Evolutionary conservation across 2,329 filamentous ascomycete species (phyloP).

Genomic region (Fusarium illudens): DNA sequence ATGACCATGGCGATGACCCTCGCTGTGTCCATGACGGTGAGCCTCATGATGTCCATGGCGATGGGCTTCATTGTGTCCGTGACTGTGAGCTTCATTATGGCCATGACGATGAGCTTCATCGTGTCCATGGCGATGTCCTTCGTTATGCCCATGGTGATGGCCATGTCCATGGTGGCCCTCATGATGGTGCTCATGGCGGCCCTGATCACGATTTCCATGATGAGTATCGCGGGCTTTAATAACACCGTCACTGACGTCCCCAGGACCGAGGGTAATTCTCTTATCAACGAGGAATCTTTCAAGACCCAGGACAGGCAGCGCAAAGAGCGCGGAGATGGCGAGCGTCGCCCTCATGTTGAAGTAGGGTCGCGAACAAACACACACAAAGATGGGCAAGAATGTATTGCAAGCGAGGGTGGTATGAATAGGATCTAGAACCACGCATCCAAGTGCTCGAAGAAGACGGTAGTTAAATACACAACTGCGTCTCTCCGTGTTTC

Average conservation of each 20-base stretch:
- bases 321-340: constrained; percentile 35
- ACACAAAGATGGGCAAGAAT: neutral
- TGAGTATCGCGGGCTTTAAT: neutral
- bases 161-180: neutral
- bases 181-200: neutral
- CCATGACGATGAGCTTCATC: neutral
- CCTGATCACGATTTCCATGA: neutral
- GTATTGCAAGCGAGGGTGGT: neutral
- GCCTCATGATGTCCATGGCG: neutral
- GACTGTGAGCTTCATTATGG: too few relatives aligned
- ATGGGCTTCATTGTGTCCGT: too few relatives aligned
- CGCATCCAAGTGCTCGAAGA: neutral
- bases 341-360: constrained; percentile 37
- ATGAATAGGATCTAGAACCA: neutral
- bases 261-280: too few relatives aligned
- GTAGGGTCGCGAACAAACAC: neutral
- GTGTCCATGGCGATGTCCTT: neutral
- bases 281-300: too few relatives aligned
- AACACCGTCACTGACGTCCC: neutral
- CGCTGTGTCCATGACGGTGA: neutral
- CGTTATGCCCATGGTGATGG: neutral
- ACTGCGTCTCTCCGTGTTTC: neutral
- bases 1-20: neutral
- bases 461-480: constrained; percentile 9
- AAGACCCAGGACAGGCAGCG: constrained; percentile 14